phyloP scores from a whole-genome alignment of 768 basidiomycete genomes.

The Filobasidium wieringae region DNA sequence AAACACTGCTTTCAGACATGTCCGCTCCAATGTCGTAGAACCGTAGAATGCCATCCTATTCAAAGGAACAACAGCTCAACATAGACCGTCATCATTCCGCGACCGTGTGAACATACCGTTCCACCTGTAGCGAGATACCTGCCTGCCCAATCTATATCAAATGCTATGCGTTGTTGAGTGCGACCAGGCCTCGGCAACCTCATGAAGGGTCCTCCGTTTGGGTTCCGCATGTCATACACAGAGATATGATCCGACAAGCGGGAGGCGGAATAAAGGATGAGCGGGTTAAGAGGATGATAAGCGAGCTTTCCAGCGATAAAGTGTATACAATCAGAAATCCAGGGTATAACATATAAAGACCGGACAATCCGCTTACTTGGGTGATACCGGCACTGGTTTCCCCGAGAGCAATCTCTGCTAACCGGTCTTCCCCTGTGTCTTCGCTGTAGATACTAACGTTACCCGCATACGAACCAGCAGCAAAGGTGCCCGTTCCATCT shows the following conservation, averaged over 20 bases:
- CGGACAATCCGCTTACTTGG: constrained; percentile 36
- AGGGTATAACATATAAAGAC: constrained; percentile 49
- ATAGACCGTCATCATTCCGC: neutral
- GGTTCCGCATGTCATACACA: constrained; percentile 66
- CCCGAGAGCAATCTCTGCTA: constrained; percentile 53
- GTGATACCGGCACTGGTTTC: constrained; percentile 38
- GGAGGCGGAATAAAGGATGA: constrained; percentile 67
- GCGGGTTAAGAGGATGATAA: constrained; percentile 62
- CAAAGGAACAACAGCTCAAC: neutral
- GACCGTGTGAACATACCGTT: constrained; percentile 37
- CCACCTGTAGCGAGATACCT: constrained; percentile 55
- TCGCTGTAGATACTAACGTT: constrained; percentile 44
- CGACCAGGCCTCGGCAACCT: constrained; percentile 36
- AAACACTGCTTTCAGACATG: constrained; percentile 27
- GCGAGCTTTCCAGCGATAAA: constrained; percentile 47
- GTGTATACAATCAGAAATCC: constrained; percentile 4
- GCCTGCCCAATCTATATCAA: constrained; percentile 65
- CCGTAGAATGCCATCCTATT: constrained; percentile 50
- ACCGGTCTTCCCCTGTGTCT: constrained; percentile 45
- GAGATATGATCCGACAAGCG: constrained; percentile 54
- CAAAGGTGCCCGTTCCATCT: constrained; percentile 54
- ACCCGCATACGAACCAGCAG: constrained; percentile 59
- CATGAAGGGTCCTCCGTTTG: constrained; percentile 41
- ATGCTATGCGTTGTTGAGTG: constrained; percentile 71
- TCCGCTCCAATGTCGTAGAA: constrained; percentile 47